phyloP scores from a whole-genome alignment of 805 yeast species.

The Ogataea thermomethanolica region DNA sequence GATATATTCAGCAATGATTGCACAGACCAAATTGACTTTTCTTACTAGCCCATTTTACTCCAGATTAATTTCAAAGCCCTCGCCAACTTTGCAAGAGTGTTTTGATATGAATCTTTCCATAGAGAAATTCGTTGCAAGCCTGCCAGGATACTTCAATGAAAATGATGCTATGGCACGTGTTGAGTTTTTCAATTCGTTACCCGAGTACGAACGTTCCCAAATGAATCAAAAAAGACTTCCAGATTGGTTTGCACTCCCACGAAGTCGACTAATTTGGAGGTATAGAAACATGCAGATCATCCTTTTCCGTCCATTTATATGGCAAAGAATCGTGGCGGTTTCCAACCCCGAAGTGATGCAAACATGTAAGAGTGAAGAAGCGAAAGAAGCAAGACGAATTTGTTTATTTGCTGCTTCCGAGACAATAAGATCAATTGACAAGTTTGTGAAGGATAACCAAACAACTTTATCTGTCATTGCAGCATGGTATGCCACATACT shows the following conservation, averaged over 20 bases:
- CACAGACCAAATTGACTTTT: slow-evolving; percentile 48
- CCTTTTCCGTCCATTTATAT: slow-evolving; percentile 52
- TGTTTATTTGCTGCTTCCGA: slow-evolving; percentile 51
- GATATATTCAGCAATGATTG: slow-evolving; percentile 54
- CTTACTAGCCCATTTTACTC: slow-evolving; percentile 48
- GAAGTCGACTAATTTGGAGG: slow-evolving; percentile 56
- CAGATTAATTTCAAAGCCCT: slow-evolving; percentile 43
- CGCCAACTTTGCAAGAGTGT: slow-evolving; percentile 48
- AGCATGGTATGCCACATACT: slow-evolving; percentile 63
- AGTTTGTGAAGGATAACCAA: slow-evolving; percentile 29
- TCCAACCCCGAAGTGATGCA: slow-evolving; percentile 33
- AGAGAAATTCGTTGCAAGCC: slow-evolving; percentile 35
- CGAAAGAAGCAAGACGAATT: slow-evolving; percentile 45
- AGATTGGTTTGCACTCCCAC: slow-evolving; percentile 52
- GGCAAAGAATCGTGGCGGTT: slow-evolving; percentile 46
- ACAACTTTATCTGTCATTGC: slow-evolving; percentile 41
- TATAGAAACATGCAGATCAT: slow-evolving; percentile 53
- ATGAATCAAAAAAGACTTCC: slow-evolving; percentile 30
- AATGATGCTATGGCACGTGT: slow-evolving; percentile 32
- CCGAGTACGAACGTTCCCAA: slow-evolving; percentile 19
- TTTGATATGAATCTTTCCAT: slow-evolving; percentile 44
- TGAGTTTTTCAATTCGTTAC: slow-evolving; percentile 24
- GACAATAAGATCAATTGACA: slow-evolving; percentile 48
- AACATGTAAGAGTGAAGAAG: slow-evolving; percentile 38
- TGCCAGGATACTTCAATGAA: slow-evolving; percentile 49